Evolutionary conservation across 305 asterid species (phyloP).

Genomic region (Fraxinus platypoda): DNA sequence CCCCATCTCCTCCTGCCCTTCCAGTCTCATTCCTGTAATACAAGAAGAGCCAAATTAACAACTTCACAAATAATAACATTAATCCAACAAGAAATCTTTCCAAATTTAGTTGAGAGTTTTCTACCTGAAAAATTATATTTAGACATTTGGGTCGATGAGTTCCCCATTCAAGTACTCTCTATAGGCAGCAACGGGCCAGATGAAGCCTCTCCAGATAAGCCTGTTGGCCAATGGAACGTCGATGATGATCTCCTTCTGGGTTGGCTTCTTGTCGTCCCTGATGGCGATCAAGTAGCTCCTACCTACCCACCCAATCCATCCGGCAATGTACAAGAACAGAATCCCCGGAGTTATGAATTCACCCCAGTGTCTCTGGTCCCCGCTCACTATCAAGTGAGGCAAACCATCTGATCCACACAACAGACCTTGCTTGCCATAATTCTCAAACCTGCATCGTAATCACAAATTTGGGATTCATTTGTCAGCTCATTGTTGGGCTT

Average conservation of each 20-base stretch:
- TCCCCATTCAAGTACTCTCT: slow-evolving; percentile 80
- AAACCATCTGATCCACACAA: slow-evolving; percentile 91
- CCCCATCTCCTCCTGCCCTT: slow-evolving; percentile 13
- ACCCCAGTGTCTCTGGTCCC: slow-evolving; percentile 98
- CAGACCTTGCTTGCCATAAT: slow-evolving; percentile 83
- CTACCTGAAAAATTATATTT: slow-evolving; percentile 25
- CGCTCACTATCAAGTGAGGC: slow-evolving; percentile 96
- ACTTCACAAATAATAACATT: neutral
- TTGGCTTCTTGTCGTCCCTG: slow-evolving; percentile 87
- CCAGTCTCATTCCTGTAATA: slow-evolving; percentile 15
- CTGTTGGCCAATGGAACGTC: slow-evolving; percentile 81
- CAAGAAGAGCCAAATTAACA: neutral
- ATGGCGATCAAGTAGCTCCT: slow-evolving; percentile 92
- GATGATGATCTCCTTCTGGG: slow-evolving; percentile 87
- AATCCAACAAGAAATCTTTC: neutral
- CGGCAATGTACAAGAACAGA: slow-evolving; percentile 86
- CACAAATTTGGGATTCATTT: neutral
- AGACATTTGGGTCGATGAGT: slow-evolving; percentile 76
- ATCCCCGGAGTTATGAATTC: slow-evolving; percentile 95
- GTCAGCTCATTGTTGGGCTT: too few species aligned
- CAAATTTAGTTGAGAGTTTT: neutral
- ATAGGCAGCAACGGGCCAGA: slow-evolving; percentile 97
- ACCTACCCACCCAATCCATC: slow-evolving; percentile 99
- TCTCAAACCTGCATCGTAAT: slow-evolving; percentile 51
- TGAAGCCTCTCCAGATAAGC: slow-evolving; percentile 89